Evolutionary conservation across 1,284 basidiomycete species (phyloP), one percentile per base, ranked within the genome.

Genomic region (Puccinia horiana): DNA sequence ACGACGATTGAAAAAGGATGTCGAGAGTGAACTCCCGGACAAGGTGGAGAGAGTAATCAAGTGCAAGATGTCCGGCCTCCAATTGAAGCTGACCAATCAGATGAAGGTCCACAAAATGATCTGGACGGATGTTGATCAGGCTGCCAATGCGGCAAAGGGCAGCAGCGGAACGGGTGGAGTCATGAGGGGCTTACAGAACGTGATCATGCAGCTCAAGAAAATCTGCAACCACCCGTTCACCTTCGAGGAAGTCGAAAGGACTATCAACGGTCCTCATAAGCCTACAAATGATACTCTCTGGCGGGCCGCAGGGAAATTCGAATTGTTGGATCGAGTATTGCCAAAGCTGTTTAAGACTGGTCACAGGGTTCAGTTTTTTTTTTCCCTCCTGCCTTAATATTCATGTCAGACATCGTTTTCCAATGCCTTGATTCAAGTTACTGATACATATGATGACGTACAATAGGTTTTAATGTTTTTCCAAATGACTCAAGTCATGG

Each of bases 1-100:
- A 80, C 92, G 97, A 86, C 90, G 97, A 83, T 88, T 99, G 88
- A 99, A 99, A 90, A 98, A 98, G 90, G 97, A 99, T 86, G 97
- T 99, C 84, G 97, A 99, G 89, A 92, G 91, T 82, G 96, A 99
- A 88, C 88, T 99, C 85, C 97, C 97, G 4, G 96, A 99, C 88
- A 99, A 99, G 90, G 95, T 98, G 52, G 96, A 99, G 89, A 96
- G 97, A 90, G 94, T 99, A 84, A 96, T 99, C 90, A 98, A 97
- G 90, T 92, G 98, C 86, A 92, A 94, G 88, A 98, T 98, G 96
- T 95, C 93, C 84, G 93, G 93, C 26, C 88, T 99, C 85, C 97
- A 99, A 89, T 91, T 91, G 86, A 95, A 98, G 89, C 88, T 99
- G 84, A 98, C 98, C 89, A 94, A 95, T 89, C 94, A 95, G 89